Evolutionary conservation across 495 filamentous ascomycete species (phyloP), one percentile per base, ranked within the genome.

Genomic region (Penicillium psychrofluorescens): DNA sequence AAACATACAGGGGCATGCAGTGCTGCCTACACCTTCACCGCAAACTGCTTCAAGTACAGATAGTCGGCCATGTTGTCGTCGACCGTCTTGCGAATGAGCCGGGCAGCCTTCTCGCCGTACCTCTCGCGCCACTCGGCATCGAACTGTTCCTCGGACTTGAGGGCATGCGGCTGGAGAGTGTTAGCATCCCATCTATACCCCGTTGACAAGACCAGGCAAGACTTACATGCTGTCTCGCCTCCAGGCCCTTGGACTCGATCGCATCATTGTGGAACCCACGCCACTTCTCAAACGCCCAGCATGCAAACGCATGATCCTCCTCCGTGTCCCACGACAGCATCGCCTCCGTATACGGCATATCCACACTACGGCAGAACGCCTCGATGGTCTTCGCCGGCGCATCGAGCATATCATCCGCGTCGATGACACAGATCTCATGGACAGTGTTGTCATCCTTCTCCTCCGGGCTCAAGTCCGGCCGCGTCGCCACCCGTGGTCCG

Each of bases 211-310:
- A 30, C 9, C 32, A 35, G 14, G 44, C 34, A 33, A 47, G n/a
- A 75, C 87, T 74, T 78, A 95, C 90, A 55, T 86, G 77, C 34
- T 55, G 58, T 58, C 89, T 68, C 11, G 87, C 76, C 53, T 79
- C 83, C 50, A 98, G 63, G 35, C 77, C 79, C 39, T 71, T 83
- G 48, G 84, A 90, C 40, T 83, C 68, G 48, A 97, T 85, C 12
- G 88, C 92, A 71, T 96, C 91, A 40, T 97, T 85, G 56, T 97
- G 92, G 62, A 95, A 98, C 0, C 90, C 92, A 43, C 79, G 81
- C 92, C 92, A 98, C 68, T 98, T 98, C 67, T 87, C 86, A 67
- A 98, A 98, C 13, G 76, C 75, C 42, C 76, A 74, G 41, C 67
- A 70, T 0, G 86, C 90, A 41, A 67, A 55, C 39, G 64, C 41